These are phyloP conservation scores for Leucocoprinus leucothites DNA, from an alignment of 768 basidiomycete genomes.

Conservation along the genomic window DNA sequence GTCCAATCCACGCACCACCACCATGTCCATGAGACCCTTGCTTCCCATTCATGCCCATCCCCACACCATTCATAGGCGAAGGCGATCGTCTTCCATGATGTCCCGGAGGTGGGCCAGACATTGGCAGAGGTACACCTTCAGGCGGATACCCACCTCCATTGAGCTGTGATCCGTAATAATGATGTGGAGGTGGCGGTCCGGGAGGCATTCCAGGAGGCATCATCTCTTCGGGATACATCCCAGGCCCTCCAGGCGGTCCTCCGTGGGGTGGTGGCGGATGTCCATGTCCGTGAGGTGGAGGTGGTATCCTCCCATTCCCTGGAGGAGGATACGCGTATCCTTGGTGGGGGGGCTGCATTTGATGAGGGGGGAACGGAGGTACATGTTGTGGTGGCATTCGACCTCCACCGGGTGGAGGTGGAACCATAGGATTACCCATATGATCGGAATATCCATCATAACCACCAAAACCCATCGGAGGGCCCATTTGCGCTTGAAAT, in stretches of 20 bases:
- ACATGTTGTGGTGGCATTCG: slow-evolving; percentile 13
- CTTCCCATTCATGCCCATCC: slow-evolving; percentile 24
- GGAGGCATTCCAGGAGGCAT: slow-evolving; percentile 23
- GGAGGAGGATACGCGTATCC: slow-evolving; percentile 2
- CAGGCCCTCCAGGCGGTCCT: background rate
- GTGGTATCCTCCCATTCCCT: slow-evolving; percentile 5
- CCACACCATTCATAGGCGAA: slow-evolving; percentile 31
- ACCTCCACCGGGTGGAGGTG: background rate
- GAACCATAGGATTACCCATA: slow-evolving; percentile 6
- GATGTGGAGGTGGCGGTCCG: slow-evolving; percentile 29
- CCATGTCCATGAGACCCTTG: background rate
- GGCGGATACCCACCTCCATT: slow-evolving; percentile 15
- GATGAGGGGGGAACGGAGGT: slow-evolving; percentile 1
- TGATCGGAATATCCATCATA: slow-evolving; percentile 11
- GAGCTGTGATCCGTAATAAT: slow-evolving; percentile 29
- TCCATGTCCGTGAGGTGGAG: slow-evolving; percentile 6
- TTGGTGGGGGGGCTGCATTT: slow-evolving; percentile 4
- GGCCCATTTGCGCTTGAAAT: slow-evolving; percentile 5
- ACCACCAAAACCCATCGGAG: background rate
- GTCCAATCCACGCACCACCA: slow-evolving; percentile 3
- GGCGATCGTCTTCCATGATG: slow-evolving; percentile 30
- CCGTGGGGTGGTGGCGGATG: slow-evolving; percentile 3
- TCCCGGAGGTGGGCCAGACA: slow-evolving; percentile 12
- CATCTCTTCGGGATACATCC: slow-evolving; percentile 13
- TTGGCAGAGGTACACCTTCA: slow-evolving; percentile 13